Conservation (phyloP, 1,139 yeast genomes). For the Geotrichum cucujoidarum region DNA sequence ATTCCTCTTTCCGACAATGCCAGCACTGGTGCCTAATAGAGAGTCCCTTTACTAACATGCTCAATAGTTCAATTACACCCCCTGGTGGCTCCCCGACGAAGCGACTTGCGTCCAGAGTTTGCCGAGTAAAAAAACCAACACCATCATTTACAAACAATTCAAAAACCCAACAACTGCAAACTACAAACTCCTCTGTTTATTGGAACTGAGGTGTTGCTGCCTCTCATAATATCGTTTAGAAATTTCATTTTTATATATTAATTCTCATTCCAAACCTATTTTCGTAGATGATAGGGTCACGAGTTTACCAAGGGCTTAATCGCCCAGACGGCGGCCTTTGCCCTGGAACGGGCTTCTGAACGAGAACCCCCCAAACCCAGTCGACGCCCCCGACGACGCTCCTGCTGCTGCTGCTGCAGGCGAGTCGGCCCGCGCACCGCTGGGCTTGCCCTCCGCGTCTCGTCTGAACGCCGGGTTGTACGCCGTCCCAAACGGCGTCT, state of each 20-base stretch:
- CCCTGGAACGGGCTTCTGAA: constrained; percentile 22
- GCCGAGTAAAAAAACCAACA: constrained; percentile 40
- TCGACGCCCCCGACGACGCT: too few species aligned
- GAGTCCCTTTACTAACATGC: not conserved
- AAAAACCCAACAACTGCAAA: too few species aligned
- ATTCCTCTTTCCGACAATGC: constrained; percentile 39
- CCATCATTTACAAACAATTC: too few species aligned
- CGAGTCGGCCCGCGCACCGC: not conserved
- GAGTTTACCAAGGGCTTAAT: constrained; percentile 16
- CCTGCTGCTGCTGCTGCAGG: constrained; percentile 4
- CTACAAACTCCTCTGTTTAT: too few species aligned
- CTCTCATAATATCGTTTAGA: not conserved
- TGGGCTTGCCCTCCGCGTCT: not conserved
- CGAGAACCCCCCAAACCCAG: constrained; percentile 18
- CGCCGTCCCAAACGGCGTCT: constrained; percentile 24
- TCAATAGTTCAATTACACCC: constrained; percentile 70
- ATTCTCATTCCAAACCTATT: not conserved
- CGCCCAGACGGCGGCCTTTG: constrained; percentile 31
- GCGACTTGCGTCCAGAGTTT: constrained; percentile 64
- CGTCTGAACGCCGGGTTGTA: constrained; percentile 4
- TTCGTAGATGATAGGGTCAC: not conserved
- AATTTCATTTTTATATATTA: not conserved
- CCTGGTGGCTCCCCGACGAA: constrained; percentile 63
- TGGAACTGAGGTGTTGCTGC: too few species aligned
- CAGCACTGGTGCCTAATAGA: not conserved